Evolutionary conservation across 768 basidiomycete genomes (phyloP).

Genomic region (Asterophora lycoperdoides): DNA sequence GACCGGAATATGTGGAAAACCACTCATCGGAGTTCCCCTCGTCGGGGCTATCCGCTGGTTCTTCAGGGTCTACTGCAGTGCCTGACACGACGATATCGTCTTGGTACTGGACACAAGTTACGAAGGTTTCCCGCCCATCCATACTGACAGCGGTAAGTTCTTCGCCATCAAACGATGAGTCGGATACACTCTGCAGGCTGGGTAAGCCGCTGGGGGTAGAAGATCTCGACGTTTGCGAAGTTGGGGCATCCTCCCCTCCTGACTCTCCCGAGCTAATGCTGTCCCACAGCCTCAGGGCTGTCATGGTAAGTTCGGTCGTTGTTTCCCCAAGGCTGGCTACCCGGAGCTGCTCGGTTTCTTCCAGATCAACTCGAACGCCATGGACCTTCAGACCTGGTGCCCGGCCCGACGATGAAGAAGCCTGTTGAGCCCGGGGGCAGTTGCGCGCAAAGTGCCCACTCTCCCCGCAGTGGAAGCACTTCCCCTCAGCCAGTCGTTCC

Average conservation of each 20-base stretch:
- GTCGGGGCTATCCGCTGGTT: too few relatives aligned
- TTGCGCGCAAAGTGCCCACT: not conserved
- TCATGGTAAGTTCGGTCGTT: not conserved
- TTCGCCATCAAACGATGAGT: too few relatives aligned
- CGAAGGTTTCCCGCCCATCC: too few relatives aligned
- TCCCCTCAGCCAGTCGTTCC: not conserved
- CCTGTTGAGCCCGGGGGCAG: not conserved
- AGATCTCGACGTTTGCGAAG: not conserved
- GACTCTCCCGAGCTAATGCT: not conserved
- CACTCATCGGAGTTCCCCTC: too few relatives aligned
- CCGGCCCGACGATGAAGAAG: not conserved
- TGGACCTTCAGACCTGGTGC: too few relatives aligned
- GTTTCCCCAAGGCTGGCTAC: not conserved
- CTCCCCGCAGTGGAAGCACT: not conserved
- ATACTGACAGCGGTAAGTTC: too few relatives aligned
- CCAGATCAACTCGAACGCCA: too few relatives aligned
- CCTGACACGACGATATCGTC: too few relatives aligned
- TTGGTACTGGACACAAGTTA: too few relatives aligned
- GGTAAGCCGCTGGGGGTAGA: too few relatives aligned
- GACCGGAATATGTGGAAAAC: too few relatives aligned
- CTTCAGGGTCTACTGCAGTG: too few relatives aligned
- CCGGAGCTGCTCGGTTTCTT: not conserved
- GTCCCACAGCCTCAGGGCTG: not conserved
- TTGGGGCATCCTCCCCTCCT: not conserved
- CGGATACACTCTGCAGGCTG: not conserved